These are phyloP conservation scores for Diaporthe longicolla DNA, from an alignment of 2,329 filamentous ascomycete species.

Conservation along the genomic window DNA sequence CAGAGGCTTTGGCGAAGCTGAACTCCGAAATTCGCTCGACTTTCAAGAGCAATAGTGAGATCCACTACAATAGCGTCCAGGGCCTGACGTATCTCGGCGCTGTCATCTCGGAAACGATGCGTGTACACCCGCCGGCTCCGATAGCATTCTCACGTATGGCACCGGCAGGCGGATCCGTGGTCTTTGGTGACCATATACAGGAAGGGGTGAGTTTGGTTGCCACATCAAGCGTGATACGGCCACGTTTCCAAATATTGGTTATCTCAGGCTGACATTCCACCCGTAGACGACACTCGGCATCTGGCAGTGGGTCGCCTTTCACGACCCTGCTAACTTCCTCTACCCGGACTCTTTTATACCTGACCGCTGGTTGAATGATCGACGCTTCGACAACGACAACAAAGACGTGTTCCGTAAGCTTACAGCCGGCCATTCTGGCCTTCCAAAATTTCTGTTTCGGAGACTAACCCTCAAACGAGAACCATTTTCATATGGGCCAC, in stretches of 20 bases:
- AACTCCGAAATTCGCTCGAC: slow-evolving; percentile 55
- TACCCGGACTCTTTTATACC: slow-evolving; percentile 61
- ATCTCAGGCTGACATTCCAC: neutral
- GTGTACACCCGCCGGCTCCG: slow-evolving; percentile 49
- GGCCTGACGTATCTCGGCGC: slow-evolving; percentile 50
- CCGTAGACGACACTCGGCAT: slow-evolving; percentile 58
- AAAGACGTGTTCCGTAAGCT: slow-evolving; percentile 51
- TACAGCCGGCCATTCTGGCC: no score
- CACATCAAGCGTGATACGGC: neutral
- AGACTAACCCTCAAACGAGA: slow-evolving; percentile 42
- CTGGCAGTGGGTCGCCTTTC: slow-evolving; percentile 58
- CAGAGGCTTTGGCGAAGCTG: slow-evolving; percentile 54
- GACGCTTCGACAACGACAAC: slow-evolving; percentile 54
- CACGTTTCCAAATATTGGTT: neutral
- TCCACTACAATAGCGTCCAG: slow-evolving; percentile 46
- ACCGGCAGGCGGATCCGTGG: slow-evolving; percentile 48
- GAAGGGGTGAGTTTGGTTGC: slow-evolving; percentile 49
- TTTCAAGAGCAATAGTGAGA: slow-evolving; percentile 53
- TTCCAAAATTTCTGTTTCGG: no score
- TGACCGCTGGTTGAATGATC: slow-evolving; percentile 59
- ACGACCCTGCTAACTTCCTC: slow-evolving; percentile 57
- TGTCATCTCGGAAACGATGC: slow-evolving; percentile 50
- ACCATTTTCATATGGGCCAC: slow-evolving; percentile 61
- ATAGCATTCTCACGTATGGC: slow-evolving; percentile 45
- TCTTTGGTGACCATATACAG: slow-evolving; percentile 50